A percentile compares a stretch with the other conserved stretches of the same genome.
These are phyloP conservation scores for Penicillium nucicola DNA, from an alignment of 495 filamentous ascomycete genomes.

Conservation along the genomic window DNA sequence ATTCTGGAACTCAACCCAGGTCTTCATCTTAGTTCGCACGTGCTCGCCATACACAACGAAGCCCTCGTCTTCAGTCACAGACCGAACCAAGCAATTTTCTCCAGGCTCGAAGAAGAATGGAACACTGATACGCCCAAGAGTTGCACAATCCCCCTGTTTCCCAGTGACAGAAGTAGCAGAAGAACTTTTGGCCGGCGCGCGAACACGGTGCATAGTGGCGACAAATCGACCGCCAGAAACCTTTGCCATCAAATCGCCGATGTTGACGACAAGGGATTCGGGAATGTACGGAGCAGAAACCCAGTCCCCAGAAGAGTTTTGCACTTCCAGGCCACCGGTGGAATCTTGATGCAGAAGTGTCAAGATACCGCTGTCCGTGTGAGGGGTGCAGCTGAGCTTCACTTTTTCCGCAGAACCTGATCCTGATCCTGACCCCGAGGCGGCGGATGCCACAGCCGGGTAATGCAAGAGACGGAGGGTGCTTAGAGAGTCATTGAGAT, in stretches of 20 bases:
- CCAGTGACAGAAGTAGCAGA: background rate
- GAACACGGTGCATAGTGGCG: conserved; percentile 48
- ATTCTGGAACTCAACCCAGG: conserved; percentile 40
- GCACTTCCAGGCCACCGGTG: conserved; percentile 42
- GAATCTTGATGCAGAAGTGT: conserved; percentile 43
- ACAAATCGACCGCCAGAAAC: conserved; percentile 46
- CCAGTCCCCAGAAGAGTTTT: conserved; percentile 38
- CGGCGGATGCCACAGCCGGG: conserved; percentile 13
- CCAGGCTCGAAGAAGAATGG: conserved; percentile 53
- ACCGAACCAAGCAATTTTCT: conserved; percentile 33
- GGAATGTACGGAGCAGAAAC: conserved; percentile 42
- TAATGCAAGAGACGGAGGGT: conserved; percentile 44
- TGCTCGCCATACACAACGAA: conserved; percentile 42
- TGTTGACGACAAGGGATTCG: conserved; percentile 46
- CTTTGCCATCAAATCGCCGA: conserved; percentile 47
- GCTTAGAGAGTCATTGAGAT: conserved; percentile 36
- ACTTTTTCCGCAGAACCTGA: conserved; percentile 9
- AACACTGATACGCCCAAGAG: conserved; percentile 39
- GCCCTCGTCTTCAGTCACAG: conserved; percentile 29
- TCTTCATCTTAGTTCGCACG: conserved; percentile 45
- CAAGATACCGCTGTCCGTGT: conserved; percentile 43
- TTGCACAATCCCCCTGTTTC: background rate
- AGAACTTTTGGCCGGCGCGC: conserved; percentile 13
- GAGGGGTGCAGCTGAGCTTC: conserved; percentile 43
- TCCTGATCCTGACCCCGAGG: conserved; percentile 1